Base-by-base conservation (phyloP, 2,329 filamentous ascomycete genomes). In the Neobulgaria alba region DNA sequence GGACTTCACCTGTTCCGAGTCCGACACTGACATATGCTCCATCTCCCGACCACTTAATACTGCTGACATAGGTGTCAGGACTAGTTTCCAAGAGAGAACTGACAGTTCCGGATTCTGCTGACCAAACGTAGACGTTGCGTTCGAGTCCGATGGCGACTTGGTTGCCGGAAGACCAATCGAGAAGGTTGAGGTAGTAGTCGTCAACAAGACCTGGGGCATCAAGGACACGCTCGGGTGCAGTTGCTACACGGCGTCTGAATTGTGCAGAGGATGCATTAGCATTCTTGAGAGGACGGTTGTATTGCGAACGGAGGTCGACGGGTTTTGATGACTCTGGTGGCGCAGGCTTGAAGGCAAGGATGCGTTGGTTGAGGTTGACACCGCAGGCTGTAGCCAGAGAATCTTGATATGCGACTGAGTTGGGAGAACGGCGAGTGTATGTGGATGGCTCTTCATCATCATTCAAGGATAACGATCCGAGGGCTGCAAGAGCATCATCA, bases 281-380 rank as follows among this genome's bases (percentile, higher is more conserved):
- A 15, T 85, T 71, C 73, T 87, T 95, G 48, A 98, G 74, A 26
- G 92, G 92, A 47, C 92, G 82, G 73, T 96, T 98, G 76, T 98
- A 98, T 63, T 98, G 92, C 48, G 92, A 86, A 44, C 92, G 84
- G 48, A 98, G 81, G 62, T 98, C 92, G 60, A 98, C 95, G 26
- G 92, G 92, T 74, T 95, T 95, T 23, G 89, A 95, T 5, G 92
- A 96, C 69, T 96, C 92, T 3, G 92, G 92, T n/a, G 92, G 78
- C 2, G 90, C 88, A 40, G 92, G 92, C 79, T 98, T 98, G 75
- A 95, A 98, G 45, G 92, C 85, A 38, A 98, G 82, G 56, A 98
- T 98, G 48, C 92, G 85, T 41, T 89, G 93, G 71, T 89, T 94
- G 48, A 94, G 76, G 59, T 80, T 90, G 48, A 98, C 87, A 42